These are phyloP conservation scores for Aureobasidium namibiae DNA, from an alignment of 2,329 filamentous ascomycete genomes.

Conservation along the genomic window DNA sequence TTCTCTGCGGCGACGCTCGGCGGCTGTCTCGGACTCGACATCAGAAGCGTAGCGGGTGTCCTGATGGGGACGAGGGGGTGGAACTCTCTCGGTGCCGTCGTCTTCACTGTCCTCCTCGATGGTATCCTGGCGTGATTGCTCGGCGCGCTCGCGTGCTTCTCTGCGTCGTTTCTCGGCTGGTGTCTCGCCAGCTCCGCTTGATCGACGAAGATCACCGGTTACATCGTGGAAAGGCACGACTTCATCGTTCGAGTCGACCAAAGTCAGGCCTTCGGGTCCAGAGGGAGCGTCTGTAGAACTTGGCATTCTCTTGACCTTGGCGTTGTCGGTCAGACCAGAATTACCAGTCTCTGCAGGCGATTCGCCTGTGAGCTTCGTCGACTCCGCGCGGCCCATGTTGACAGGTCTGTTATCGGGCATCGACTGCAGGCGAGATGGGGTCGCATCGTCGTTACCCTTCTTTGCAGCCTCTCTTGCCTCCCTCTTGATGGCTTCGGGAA, in stretches of 20 bases:
- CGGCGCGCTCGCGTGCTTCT: constrained; percentile 21
- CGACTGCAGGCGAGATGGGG: constrained; percentile 21
- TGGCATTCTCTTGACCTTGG: constrained; percentile 12
- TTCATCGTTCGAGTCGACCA: constrained; percentile 38
- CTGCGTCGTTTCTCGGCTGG: constrained; percentile 37
- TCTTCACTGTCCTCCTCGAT: constrained; percentile 28
- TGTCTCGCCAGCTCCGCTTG: constrained; percentile 22
- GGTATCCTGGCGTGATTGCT: background rate
- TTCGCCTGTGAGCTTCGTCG: background rate
- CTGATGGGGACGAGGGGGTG: constrained; percentile 16
- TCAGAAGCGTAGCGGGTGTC: constrained; percentile 23
- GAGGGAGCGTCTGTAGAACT: constrained; percentile 11
- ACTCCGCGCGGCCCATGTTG: background rate
- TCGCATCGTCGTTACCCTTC: background rate
- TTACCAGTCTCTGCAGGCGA: background rate
- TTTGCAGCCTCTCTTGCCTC: constrained; percentile 36
- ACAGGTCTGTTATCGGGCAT: constrained; percentile 19
- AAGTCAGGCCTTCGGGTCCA: constrained; percentile 29
- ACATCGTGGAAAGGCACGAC: constrained; percentile 42
- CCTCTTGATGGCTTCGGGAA: constrained; percentile 39
- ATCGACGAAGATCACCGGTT: constrained; percentile 20
- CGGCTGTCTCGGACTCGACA: constrained; percentile 56
- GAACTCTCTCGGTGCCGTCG: constrained; percentile 31
- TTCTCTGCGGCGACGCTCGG: constrained; percentile 64
- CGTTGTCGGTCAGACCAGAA: background rate